These are phyloP conservation scores for Andalucia godoyi DNA, from an alignment of 78 protist genomes.

Conservation along the genomic window DNA sequence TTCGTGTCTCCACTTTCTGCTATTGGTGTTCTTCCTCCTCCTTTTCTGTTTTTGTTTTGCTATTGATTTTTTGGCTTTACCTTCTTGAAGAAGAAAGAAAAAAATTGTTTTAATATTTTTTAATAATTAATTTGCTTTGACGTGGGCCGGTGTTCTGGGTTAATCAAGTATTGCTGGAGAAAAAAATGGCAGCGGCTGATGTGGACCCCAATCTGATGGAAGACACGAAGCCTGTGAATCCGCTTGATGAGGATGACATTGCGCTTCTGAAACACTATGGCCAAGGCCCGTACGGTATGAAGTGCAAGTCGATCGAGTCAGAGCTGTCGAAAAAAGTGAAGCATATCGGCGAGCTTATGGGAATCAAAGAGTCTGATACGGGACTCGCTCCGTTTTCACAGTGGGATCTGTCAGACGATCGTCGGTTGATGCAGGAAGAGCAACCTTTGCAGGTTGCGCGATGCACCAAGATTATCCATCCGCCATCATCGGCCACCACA, in stretches of 20 bases:
- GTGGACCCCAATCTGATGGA: constrained; percentile 24
- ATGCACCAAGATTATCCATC: constrained; percentile 92
- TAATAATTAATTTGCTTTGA: background rate
- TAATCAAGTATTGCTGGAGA: background rate
- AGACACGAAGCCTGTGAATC: constrained; percentile 25
- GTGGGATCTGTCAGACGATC: constrained; percentile 96
- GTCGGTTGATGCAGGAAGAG: constrained; percentile 73
- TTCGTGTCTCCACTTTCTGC: too few species aligned
- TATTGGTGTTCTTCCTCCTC: too few species aligned
- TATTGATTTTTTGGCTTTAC: background rate
- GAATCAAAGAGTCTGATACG: constrained; percentile 94
- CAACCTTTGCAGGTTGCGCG: constrained; percentile 95
- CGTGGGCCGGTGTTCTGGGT: background rate
- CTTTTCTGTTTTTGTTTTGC: too few species aligned
- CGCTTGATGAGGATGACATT: constrained; percentile 93
- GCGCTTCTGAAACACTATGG: constrained; percentile 84
- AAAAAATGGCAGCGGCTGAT: background rate
- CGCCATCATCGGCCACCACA: constrained; percentile 27
- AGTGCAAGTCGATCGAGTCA: constrained; percentile 52
- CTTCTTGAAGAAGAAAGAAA: background rate
- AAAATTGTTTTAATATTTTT: background rate
- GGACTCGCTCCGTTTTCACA: constrained; percentile 92
- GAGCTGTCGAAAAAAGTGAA: constrained; percentile 56
- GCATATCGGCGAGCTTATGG: constrained; percentile 41
- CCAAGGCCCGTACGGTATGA: constrained; percentile 70